Conservation (phyloP, 306 rosid species). For the Sechiopsis laciniata region DNA sequence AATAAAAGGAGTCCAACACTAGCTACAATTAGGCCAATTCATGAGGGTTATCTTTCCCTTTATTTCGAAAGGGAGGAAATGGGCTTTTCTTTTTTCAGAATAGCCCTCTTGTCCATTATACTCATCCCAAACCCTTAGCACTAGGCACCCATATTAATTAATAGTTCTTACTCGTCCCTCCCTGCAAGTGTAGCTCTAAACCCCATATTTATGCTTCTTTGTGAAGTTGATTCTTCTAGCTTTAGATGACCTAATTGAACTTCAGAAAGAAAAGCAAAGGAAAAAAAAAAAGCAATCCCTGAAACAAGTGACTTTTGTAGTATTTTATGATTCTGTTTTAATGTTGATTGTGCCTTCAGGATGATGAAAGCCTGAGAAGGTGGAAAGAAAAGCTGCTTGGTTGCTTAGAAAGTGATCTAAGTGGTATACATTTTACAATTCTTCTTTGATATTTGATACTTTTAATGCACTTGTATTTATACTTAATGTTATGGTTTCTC, state of each 20-base stretch:
- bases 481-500: conserved; percentile 11
- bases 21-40: too few species aligned
- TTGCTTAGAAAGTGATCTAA: conserved; percentile 70
- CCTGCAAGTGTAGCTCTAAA: background rate
- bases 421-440: conserved; percentile 50
- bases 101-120: background rate
- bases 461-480: conserved; percentile 26
- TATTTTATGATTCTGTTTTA: conserved; percentile 19
- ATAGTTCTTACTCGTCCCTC: background rate
- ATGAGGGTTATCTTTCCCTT: background rate
- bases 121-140: background rate
- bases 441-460: background rate
- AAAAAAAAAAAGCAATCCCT: background rate
- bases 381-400: conserved; percentile 98
- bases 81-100: background rate
- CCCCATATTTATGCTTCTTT: conserved; percentile 1
- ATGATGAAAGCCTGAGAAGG: conserved; percentile 93
- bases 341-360: conserved; percentile 34
- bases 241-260: background rate
- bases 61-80: background rate
- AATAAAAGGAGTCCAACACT: too few species aligned
- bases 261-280: background rate
- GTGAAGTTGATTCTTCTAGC: background rate
- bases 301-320: background rate
- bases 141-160: background rate